A percentile compares a stretch with the other conserved stretches of the same genome.
Conservation (phyloP, 192 early-diverging fungal species). For the Coemansia sp. region DNA sequence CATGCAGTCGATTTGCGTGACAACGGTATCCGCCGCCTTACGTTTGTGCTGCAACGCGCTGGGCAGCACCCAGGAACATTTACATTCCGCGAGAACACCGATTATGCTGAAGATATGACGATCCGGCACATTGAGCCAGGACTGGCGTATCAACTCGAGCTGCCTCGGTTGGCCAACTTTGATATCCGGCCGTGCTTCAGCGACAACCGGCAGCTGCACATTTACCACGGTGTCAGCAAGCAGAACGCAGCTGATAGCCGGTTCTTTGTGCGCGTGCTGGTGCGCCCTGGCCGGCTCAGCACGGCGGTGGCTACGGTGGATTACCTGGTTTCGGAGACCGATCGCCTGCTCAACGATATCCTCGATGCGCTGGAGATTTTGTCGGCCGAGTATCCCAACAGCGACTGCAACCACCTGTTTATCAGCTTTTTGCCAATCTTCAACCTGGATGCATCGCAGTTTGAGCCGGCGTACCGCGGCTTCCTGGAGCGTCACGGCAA, state of each 20-base stretch:
- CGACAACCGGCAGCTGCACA: slow-evolving; percentile 92
- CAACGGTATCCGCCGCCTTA: slow-evolving; percentile 81
- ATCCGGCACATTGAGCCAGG: slow-evolving; percentile 99
- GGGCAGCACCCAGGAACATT: slow-evolving; percentile 90
- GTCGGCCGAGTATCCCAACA: slow-evolving; percentile 86
- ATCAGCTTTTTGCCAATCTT: slow-evolving; percentile 98
- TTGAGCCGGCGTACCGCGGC: slow-evolving; percentile 81
- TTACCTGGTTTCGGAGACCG: slow-evolving; percentile 94
- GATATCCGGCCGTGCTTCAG: slow-evolving; percentile 94
- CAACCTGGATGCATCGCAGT: slow-evolving; percentile 79
- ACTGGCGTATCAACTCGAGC: slow-evolving; percentile 96
- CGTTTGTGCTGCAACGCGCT: slow-evolving; percentile 82
- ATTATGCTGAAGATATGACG: slow-evolving; percentile 86
- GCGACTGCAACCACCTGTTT: slow-evolving; percentile 98
- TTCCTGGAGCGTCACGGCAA: slow-evolving; percentile 94
- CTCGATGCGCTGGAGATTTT: slow-evolving; percentile 94
- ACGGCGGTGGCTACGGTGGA: slow-evolving; percentile 84
- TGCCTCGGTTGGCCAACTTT: slow-evolving; percentile 90
- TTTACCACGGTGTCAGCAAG: slow-evolving; percentile 94
- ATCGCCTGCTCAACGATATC: slow-evolving; percentile 89
- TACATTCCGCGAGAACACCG: slow-evolving; percentile 88
- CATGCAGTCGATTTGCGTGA: slow-evolving; percentile 67
- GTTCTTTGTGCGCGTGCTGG: slow-evolving; percentile 97
- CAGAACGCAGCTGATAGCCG: slow-evolving; percentile 91
- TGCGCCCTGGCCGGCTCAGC: slow-evolving; percentile 85